These are phyloP conservation scores for Dictyostelium purpureum DNA, from an alignment of 78 protist genomes.

Conservation along the genomic window DNA sequence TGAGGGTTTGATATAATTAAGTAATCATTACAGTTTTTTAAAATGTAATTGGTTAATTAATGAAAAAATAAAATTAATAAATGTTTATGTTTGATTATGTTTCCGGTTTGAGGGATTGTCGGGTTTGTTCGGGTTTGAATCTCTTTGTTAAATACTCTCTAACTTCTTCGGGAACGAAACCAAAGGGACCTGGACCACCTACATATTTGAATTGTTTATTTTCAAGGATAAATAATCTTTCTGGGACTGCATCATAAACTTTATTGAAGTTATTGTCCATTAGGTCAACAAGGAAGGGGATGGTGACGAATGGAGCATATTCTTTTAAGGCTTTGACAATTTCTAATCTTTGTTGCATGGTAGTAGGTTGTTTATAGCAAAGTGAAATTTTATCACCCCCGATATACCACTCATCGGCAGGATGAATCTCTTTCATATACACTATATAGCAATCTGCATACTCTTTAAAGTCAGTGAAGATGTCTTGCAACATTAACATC, in stretches of 20 bases:
- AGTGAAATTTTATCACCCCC: conserved; percentile 43
- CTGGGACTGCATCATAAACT: conserved; percentile 63
- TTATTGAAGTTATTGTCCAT: conserved; percentile 40
- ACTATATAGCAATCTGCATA: conserved; percentile 19
- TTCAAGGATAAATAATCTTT: conserved; percentile 38
- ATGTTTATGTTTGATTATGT: too few species aligned
- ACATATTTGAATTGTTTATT: conserved; percentile 43
- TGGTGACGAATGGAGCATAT: conserved; percentile 3
- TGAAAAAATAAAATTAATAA: too few species aligned
- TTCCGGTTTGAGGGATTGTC: background rate
- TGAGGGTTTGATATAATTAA: background rate
- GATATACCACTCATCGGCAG: conserved; percentile 63
- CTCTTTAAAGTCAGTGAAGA: background rate
- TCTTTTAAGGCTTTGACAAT: conserved; percentile 28
- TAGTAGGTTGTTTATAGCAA: conserved; percentile 35
- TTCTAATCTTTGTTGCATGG: conserved; percentile 30
- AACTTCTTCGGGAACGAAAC: conserved; percentile 51
- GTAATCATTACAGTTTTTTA: background rate
- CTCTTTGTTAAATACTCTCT: conserved; percentile 8
- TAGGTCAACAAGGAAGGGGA: conserved; percentile 52
- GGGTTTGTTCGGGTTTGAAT: background rate
- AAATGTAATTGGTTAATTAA: too few species aligned
- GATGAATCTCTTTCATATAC: conserved; percentile 62
- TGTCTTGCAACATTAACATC: conserved; percentile 42
- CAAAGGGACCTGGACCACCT: conserved; percentile 74